Evolutionary conservation across 345 rosid genomes (phyloP).

Genomic region (Camelina sativa): DNA sequence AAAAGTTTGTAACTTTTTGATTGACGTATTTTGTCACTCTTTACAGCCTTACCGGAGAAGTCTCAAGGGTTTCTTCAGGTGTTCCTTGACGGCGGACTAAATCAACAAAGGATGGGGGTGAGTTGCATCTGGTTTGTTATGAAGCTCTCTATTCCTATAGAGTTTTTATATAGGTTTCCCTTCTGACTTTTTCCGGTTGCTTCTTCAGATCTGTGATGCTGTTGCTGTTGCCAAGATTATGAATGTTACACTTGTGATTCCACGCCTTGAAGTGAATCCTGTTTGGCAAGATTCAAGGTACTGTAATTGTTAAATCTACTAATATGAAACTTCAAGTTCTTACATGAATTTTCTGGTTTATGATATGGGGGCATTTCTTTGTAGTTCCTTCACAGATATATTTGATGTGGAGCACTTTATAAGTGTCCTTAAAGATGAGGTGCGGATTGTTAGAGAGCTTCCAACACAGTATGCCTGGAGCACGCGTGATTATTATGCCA

Average conservation of each 20-base stretch:
- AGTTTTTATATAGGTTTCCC: neutral
- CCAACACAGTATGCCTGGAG: constrained; percentile 83
- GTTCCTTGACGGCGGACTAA: constrained; percentile 95
- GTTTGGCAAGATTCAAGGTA: constrained; percentile 99
- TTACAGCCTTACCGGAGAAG: constrained; percentile 62
- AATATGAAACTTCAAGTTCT: neutral
- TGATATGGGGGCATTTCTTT: constrained; percentile 23
- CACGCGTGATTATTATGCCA: constrained; percentile 90
- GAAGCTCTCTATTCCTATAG: neutral
- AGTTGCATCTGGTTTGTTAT: constrained; percentile 33
- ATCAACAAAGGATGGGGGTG: constrained; percentile 99
- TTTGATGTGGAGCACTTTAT: constrained; percentile 92
- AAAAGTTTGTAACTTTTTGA: neutral
- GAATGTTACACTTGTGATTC: constrained; percentile 86
- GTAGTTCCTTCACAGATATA: constrained; percentile 81
- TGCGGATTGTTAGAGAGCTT: constrained; percentile 67
- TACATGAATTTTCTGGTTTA: constrained; percentile 18
- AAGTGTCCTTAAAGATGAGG: constrained; percentile 57
- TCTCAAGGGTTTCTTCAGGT: constrained; percentile 82
- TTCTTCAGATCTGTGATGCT: constrained; percentile 86
- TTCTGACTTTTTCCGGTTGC: constrained; percentile 8
- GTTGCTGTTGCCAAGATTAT: constrained; percentile 94
- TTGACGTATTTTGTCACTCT: constrained; percentile 21
- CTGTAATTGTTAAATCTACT: neutral
- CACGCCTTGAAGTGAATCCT: constrained; percentile 93